Conservation (phyloP, 2,329 filamentous ascomycete genomes). For the Aspergillus niger region DNA sequence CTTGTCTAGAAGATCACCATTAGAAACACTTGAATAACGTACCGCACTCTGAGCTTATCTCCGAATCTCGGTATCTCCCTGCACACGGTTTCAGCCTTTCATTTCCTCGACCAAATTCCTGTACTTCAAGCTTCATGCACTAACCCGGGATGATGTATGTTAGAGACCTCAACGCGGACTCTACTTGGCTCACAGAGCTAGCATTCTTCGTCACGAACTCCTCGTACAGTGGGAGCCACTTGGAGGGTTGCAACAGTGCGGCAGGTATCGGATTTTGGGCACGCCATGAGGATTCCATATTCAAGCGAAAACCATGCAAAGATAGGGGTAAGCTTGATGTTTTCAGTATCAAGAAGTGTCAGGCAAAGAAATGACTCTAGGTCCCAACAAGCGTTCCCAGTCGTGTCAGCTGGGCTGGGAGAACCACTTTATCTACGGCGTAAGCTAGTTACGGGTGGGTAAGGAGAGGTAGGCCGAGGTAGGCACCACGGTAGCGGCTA, state of each 20-base stretch:
- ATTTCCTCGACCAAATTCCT: background rate
- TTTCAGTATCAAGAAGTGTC: background rate
- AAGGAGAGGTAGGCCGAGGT: background rate
- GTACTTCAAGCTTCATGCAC: background rate
- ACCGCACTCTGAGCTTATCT: conserved; percentile 88
- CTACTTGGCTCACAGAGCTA: conserved; percentile 90
- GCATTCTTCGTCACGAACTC: conserved; percentile 95
- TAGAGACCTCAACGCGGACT: conserved; percentile 85
- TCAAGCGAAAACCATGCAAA: background rate
- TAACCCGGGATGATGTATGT: conserved; percentile 90
- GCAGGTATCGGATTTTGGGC: conserved; percentile 31
- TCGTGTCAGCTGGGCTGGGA: background rate
- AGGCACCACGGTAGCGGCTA: conserved; percentile 7
- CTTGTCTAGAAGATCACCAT: background rate
- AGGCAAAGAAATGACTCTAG: background rate
- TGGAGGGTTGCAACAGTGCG: conserved; percentile 39
- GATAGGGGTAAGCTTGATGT: background rate
- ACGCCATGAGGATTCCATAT: conserved; percentile 37
- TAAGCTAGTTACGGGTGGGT: background rate
- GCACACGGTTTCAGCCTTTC: conserved; percentile 8
- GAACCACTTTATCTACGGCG: background rate
- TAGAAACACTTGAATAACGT: conserved; percentile 28
- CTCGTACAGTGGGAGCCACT: conserved; percentile 45
- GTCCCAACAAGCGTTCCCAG: background rate
- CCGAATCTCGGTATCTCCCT: conserved; percentile 67